Evolutionary conservation across 805 yeast species (phyloP).

Genomic region (Kuraishia molischiana): DNA sequence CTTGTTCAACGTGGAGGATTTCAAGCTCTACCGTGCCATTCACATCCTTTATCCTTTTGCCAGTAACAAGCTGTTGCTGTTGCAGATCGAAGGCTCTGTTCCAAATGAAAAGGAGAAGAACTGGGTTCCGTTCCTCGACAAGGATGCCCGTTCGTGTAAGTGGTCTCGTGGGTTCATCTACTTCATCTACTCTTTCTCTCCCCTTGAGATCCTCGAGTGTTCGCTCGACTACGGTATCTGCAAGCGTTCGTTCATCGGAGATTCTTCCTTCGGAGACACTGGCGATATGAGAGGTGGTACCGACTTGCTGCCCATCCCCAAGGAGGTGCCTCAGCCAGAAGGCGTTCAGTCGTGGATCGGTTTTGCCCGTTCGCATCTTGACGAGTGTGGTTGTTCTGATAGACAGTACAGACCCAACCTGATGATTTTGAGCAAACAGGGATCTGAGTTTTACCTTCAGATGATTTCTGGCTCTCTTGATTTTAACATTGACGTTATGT

Average conservation of each 20-base stretch:
- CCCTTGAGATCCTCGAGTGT: conserved; percentile 8
- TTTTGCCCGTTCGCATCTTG: conserved; percentile 28
- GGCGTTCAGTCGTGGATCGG: conserved; percentile 22
- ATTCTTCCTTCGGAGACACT: conserved; percentile 4
- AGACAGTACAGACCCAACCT: conserved; percentile 30
- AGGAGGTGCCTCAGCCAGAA: conserved; percentile 2
- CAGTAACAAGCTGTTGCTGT: conserved; percentile 10
- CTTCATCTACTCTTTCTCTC: conserved; percentile 9
- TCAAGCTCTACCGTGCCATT: conserved; percentile 12
- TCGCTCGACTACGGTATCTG: conserved; percentile 21
- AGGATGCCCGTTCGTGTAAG: conserved; percentile 1
- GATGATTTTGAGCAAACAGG: conserved; percentile 13
- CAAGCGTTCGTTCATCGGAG: conserved; percentile 7
- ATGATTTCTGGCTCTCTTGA: conserved; percentile 21
- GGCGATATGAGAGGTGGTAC: conserved; percentile 20
- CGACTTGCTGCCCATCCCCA: conserved; percentile 17
- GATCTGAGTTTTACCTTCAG: conserved; percentile 17
- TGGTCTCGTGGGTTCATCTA: conserved; percentile 9
- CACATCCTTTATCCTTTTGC: conserved; percentile 23
- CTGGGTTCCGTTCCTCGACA: conserved; percentile 18
- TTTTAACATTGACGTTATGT: conserved; percentile 23
- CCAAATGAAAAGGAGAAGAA: conserved; percentile 11
- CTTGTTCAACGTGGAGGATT: conserved; percentile 14
- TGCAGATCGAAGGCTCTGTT: conserved; percentile 14
- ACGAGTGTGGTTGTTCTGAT: conserved; percentile 27